These are phyloP conservation scores for Albophoma yamanashiensis DNA, from an alignment of 2,329 filamentous ascomycete genomes.

Conservation along the genomic window DNA sequence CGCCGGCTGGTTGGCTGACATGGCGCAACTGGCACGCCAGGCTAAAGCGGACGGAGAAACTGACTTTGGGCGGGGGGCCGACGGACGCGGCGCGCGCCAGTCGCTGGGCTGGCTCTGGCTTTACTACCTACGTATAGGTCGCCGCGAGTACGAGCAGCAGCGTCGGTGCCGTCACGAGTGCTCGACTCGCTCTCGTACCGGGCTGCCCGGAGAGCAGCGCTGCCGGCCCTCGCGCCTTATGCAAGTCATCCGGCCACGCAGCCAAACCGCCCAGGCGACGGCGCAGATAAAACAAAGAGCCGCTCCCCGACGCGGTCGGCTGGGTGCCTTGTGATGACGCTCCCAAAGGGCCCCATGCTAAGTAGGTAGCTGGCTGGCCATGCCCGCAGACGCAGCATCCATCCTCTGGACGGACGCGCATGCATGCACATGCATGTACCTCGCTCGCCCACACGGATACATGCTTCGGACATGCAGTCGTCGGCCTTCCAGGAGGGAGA, in stretches of 20 bases:
- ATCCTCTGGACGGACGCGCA: neutral
- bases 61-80: neutral
- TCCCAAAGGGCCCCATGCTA: neutral
- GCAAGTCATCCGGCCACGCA: neutral
- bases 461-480: neutral
- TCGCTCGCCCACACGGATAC: neutral
- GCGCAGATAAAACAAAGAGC: neutral
- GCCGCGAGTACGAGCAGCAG: too few species aligned
- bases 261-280: neutral
- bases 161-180: too few species aligned
- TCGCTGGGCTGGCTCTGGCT: neutral
- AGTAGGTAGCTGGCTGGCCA: neutral
- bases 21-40: conserved; percentile 12
- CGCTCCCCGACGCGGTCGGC: neutral
- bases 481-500: neutral
- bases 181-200: neutral
- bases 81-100: neutral
- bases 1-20: conserved; percentile 22
- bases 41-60: neutral
- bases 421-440: neutral
- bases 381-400: neutral
- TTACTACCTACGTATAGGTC: too few species aligned
- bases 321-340: neutral
- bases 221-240: neutral
- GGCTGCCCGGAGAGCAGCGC: neutral